Base-by-base conservation (phyloP, 108 stramenopile species). In the Conticribra weissflogii region DNA sequence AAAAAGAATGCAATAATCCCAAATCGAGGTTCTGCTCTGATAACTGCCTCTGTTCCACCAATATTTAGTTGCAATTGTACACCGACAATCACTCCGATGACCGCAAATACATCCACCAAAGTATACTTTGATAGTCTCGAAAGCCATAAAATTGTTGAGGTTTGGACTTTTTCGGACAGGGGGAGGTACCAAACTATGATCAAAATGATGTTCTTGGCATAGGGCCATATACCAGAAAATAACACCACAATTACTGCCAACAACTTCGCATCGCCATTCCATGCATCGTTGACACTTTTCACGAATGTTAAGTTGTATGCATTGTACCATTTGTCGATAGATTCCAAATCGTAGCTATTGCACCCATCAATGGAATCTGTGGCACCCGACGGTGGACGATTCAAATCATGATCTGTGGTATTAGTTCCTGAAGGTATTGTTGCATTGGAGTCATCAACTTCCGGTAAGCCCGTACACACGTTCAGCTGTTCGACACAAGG, bases 201-300 rank as follows among this genome's bases (percentile, higher is more conserved):
- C 12, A 83, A 21, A 3, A 83, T 75, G 23, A 83, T 74, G 30
- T 71, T 83, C 23, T 83, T 83, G 56, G 58, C 45, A 57, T 83
- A 83, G 8, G 82, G 82, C 82, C 82, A 83, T 14, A 83, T 63
- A 1, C 82, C 82, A 18, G 63, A 66, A 33, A 83, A 83, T 0
- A 79, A 15, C 23, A 83, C 68, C 21, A 83, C 51, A 51, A 83
- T 76, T 2, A 83, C 70, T 15, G 80, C 80, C 12, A 84, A 76
- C 52, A 78, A n/a, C 48, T 74, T 47, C 0, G 79, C 83, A 55
- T 73, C 83, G 3, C 83, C 83, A 44, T 68, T 81, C 83, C 83
- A 84, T 63, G 83, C 83, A 63, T 84, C 80, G 24, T 78, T 31
- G 16, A 84, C 45, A 47, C 66, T 68, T 22, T 66, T 60, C 18